Conservation (phyloP, 176 grass and related monocot genomes). For the Oryza meridionalis region DNA sequence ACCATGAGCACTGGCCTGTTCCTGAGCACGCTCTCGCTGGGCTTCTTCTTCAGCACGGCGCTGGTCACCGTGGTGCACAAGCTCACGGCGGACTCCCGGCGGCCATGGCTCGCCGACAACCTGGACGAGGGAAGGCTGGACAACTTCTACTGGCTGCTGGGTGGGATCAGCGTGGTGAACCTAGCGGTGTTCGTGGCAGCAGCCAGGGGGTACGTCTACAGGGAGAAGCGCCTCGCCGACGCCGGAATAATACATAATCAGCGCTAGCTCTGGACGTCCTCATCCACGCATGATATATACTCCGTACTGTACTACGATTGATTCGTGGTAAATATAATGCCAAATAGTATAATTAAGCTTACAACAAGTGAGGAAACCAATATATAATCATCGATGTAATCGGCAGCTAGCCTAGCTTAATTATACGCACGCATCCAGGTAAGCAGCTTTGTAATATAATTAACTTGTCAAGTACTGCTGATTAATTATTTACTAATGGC, state of each 20-base stretch:
- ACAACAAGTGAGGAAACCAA: too few relatives aligned
- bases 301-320: too few relatives aligned
- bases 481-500: too few relatives aligned
- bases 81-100: constrained; percentile 34
- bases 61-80: constrained; percentile 62
- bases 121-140: constrained; percentile 66
- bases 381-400: too few relatives aligned
- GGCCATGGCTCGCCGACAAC: constrained; percentile 64
- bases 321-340: too few relatives aligned
- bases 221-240: constrained; percentile 54
- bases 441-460: too few relatives aligned
- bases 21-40: constrained; percentile 72
- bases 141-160: constrained; percentile 86
- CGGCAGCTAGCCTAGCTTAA: too few relatives aligned
- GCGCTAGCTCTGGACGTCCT: background rate
- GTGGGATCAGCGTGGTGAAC: constrained; percentile 47
- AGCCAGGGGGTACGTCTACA: constrained; percentile 74
- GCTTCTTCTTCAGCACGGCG: constrained; percentile 78
- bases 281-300: background rate
- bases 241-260: background rate
- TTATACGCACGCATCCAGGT: too few relatives aligned
- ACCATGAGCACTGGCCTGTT: constrained; percentile 93
- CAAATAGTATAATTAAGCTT: too few relatives aligned
- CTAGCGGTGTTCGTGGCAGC: constrained; percentile 33
- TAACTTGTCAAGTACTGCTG: too few relatives aligned